These are phyloP conservation scores for Amborella trichopoda DNA, from an alignment of 164 flowering plant species.

Conservation along the genomic window DNA sequence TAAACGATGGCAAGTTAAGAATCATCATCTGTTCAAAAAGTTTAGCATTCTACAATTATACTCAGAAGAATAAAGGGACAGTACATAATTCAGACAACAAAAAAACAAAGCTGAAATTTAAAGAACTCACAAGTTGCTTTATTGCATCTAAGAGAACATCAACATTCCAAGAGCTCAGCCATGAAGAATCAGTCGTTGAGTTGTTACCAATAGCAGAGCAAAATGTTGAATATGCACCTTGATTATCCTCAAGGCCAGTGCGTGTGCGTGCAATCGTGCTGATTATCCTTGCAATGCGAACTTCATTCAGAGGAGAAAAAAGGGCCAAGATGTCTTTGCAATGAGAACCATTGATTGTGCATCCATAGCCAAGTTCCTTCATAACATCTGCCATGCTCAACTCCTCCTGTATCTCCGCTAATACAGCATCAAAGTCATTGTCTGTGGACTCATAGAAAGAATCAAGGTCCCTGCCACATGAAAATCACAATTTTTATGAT, in stretches of 20 bases:
- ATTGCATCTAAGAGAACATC: constrained; percentile 69
- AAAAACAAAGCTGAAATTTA: neutral
- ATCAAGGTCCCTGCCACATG: constrained; percentile 44
- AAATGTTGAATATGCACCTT: constrained; percentile 39
- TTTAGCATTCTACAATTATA: neutral
- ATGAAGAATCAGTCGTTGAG: constrained; percentile 31
- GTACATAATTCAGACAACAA: neutral
- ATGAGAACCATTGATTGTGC: constrained; percentile 53
- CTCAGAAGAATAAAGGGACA: no score
- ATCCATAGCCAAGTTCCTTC: constrained; percentile 87
- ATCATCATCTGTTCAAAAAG: no score
- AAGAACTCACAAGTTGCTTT: constrained; percentile 68
- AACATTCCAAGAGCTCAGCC: constrained; percentile 64
- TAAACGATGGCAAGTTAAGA: neutral
- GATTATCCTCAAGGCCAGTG: constrained; percentile 62
- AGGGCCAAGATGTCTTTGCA: constrained; percentile 78
- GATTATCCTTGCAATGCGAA: constrained; percentile 51
- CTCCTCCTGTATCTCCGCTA: constrained; percentile 86
- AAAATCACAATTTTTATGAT: neutral
- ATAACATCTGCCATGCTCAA: constrained; percentile 65
- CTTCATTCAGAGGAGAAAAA: constrained; percentile 63
- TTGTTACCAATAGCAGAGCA: constrained; percentile 52
- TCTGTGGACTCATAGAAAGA: constrained; percentile 28
- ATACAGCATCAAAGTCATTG: constrained; percentile 63
- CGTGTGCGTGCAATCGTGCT: constrained; percentile 50